A percentile compares a stretch with the other conserved stretches of the same genome.
phyloP scores from a whole-genome alignment of 2,329 filamentous ascomycete genomes.

The Colletotrichum brevisporum region DNA sequence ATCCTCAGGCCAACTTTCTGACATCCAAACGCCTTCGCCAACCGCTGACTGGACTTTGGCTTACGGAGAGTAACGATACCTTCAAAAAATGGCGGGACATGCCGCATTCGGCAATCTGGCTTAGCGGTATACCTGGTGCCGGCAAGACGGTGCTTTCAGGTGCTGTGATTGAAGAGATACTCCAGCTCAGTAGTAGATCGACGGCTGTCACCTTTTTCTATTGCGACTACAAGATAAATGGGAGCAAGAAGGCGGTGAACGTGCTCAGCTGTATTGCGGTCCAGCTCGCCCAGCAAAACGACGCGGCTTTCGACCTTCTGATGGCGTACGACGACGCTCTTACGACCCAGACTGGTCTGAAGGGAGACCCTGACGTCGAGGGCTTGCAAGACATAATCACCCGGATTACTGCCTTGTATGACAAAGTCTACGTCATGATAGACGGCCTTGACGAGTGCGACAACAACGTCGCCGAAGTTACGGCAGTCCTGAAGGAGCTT shows the following conservation, averaged over 20 bases:
- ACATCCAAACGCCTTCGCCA: background rate
- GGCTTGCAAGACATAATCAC: background rate
- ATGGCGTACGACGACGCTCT: background rate
- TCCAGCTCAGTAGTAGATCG: background rate
- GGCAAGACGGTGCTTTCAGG: conserved; percentile 5
- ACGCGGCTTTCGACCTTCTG: background rate
- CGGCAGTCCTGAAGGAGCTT: background rate
- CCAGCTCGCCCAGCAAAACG: background rate
- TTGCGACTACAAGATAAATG: conserved; percentile 9
- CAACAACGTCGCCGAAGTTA: background rate
- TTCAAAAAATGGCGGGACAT: background rate
- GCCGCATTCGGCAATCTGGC: conserved; percentile 1
- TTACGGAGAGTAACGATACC: background rate
- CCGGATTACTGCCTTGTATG: background rate
- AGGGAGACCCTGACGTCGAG: background rate
- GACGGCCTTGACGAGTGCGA: conserved; percentile 20
- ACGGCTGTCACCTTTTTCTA: conserved; percentile 6
- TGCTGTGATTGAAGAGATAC: background rate
- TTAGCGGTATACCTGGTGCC: conserved; percentile 2
- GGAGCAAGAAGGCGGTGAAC: background rate
- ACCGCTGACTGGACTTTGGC: conserved; percentile 14
- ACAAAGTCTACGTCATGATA: background rate
- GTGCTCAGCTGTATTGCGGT: background rate
- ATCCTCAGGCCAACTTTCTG: conserved; percentile 2
- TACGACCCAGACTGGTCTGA: background rate